These are phyloP conservation scores for Pichia gijzeniarum DNA, from an alignment of 805 yeast genomes.

Conservation along the genomic window DNA sequence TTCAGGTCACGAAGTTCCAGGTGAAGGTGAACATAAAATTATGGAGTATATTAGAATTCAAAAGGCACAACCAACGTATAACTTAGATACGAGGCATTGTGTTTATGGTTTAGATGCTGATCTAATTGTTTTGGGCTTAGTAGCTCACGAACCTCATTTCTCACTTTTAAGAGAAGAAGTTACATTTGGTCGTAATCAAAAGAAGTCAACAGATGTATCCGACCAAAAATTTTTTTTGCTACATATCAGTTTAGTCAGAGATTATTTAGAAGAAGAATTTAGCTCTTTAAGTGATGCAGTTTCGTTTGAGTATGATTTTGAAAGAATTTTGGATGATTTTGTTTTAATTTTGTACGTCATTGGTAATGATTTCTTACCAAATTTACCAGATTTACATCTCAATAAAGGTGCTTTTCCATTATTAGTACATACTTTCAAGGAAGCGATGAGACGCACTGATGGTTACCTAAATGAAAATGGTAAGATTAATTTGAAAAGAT, in stretches of 20 bases:
- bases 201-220: constrained; percentile 42
- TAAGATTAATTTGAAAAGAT: constrained; percentile 63
- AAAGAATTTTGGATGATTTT: constrained; percentile 85
- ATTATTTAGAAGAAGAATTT: constrained; percentile 84
- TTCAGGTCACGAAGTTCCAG: constrained; percentile 95
- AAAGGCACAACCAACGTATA: constrained; percentile 66
- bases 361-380: constrained; percentile 97
- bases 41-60: constrained; percentile 84
- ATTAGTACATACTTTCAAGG: constrained; percentile 80
- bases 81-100: constrained; percentile 85
- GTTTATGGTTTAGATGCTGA: constrained; percentile 96
- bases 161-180: constrained; percentile 94
- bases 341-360: constrained; percentile 88
- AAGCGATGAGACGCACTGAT: constrained; percentile 62
- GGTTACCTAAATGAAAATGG: constrained; percentile 86
- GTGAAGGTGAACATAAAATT: constrained; percentile 97
- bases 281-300: constrained; percentile 57
- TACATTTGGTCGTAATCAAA: constrained; percentile 55
- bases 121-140: constrained; percentile 85
- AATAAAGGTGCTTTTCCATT: constrained; percentile 97
- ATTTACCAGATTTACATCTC: constrained; percentile 86
- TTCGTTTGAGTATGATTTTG: constrained; percentile 73
- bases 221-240: constrained; percentile 77
- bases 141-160: constrained; percentile 93
- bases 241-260: constrained; percentile 84